A percentile compares a stretch with the other conserved stretches of the same genome.
Evolutionary conservation across 2,329 filamentous ascomycete genomes (phyloP).

Genomic region (Fusarium foetens): DNA sequence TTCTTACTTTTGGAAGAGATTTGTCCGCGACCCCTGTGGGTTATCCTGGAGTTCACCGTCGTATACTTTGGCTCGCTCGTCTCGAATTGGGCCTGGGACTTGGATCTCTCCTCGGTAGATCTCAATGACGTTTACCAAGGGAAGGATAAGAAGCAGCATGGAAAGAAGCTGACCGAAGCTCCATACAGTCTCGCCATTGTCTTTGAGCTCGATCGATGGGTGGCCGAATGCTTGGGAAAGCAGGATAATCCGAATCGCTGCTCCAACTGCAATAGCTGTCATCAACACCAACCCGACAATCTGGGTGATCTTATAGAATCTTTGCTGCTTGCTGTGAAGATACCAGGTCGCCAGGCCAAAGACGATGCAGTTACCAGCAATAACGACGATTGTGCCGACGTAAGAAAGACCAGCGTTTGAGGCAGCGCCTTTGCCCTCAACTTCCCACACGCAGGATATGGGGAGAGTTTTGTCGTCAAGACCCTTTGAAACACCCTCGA

Average conservation of each 20-base stretch:
- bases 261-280: slow-evolving; percentile 66
- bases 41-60: slow-evolving; percentile 55
- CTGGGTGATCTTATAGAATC: slow-evolving; percentile 66
- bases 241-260: slow-evolving; percentile 65
- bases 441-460: slow-evolving; percentile 69
- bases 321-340: slow-evolving; percentile 64
- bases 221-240: slow-evolving; percentile 67
- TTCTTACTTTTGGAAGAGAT: slow-evolving; percentile 48
- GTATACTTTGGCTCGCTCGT: slow-evolving; percentile 52
- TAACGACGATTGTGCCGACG: slow-evolving; percentile 69
- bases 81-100: slow-evolving; percentile 55
- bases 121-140: slow-evolving; percentile 29
- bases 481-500: slow-evolving; percentile 63
- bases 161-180: slow-evolving; percentile 41
- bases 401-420: slow-evolving; percentile 60
- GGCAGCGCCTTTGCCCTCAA: slow-evolving; percentile 50
- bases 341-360: slow-evolving; percentile 73
- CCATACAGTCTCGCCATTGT: slow-evolving; percentile 40
- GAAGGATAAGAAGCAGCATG: slow-evolving; percentile 40
- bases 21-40: slow-evolving; percentile 50
- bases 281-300: slow-evolving; percentile 65
- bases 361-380: slow-evolving; percentile 66
- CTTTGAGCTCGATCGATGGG: slow-evolving; percentile 41
- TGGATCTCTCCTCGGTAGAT: slow-evolving; percentile 34
- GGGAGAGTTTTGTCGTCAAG: slow-evolving; percentile 64